Evolutionary conservation across 768 basidiomycete genomes (phyloP).

Genomic region (Gymnopilus dilepis): DNA sequence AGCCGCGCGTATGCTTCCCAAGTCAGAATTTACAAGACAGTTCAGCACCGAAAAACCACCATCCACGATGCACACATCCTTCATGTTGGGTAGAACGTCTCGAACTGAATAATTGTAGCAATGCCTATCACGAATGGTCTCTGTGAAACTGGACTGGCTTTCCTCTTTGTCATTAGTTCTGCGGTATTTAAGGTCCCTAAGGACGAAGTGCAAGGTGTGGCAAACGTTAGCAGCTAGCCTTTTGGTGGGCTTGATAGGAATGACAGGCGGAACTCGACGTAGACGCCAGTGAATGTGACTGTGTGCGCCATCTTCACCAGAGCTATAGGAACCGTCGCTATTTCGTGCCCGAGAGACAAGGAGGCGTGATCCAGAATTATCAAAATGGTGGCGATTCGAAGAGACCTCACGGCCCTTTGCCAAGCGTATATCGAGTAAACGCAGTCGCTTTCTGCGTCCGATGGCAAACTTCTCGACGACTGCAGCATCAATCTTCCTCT

Average conservation of each 20-base stretch:
- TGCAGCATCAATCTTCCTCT: not conserved
- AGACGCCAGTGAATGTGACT: not conserved
- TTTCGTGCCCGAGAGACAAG: not conserved
- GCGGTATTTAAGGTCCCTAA: not conserved
- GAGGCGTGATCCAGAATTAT: not conserved
- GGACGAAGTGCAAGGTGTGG: not conserved
- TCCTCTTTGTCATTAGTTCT: not conserved
- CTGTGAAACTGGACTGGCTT: too few species aligned
- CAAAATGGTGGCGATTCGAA: not conserved
- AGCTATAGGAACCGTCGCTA: not conserved
- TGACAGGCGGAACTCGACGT: not conserved
- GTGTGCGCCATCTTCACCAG: not conserved
- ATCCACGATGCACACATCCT: not conserved
- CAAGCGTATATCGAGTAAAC: not conserved
- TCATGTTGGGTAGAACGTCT: not conserved
- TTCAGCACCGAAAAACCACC: not conserved
- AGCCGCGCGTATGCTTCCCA: not conserved
- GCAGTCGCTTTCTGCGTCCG: not conserved
- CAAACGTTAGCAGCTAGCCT: not conserved
- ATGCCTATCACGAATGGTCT: not conserved
- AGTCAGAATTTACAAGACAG: not conserved
- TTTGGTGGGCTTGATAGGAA: not conserved
- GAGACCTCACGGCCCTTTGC: not conserved
- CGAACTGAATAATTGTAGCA: not conserved
- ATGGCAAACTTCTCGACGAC: not conserved